Conservation (phyloP, 2,329 filamentous ascomycete species). For the Neofusicoccum cordaticola region DNA sequence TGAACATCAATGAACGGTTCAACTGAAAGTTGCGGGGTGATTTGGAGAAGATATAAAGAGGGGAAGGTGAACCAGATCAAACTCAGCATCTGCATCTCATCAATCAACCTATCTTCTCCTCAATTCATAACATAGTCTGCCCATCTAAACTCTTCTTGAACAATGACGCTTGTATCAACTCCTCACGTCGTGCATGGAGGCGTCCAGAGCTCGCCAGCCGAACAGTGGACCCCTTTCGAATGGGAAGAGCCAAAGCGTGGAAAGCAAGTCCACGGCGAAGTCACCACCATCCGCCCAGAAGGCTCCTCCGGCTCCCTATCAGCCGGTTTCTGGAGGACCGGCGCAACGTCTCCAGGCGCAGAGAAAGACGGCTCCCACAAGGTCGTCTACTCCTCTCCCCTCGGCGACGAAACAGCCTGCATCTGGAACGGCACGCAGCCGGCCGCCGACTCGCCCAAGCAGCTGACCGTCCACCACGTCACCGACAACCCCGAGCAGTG, state of each 20-base stretch:
- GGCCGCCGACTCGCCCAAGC: background rate
- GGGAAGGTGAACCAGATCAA: too few species aligned
- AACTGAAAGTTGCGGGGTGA: background rate
- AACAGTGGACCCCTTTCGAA: slow-evolving; percentile 3
- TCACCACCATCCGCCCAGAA: background rate
- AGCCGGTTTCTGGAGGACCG: slow-evolving; percentile 8
- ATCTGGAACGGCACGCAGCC: background rate
- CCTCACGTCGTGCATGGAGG: slow-evolving; percentile 2
- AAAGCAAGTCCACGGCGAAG: slow-evolving; percentile 12
- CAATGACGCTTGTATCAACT: background rate
- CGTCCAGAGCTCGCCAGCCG: background rate
- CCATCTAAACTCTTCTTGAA: background rate
- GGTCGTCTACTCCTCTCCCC: background rate
- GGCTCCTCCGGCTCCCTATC: background rate
- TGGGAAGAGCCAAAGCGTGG: slow-evolving; percentile 3
- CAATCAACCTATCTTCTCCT: background rate
- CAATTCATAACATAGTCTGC: background rate
- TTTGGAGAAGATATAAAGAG: background rate
- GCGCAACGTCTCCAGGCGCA: background rate
- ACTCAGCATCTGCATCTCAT: background rate
- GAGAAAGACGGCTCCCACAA: background rate
- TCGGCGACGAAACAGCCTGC: slow-evolving; percentile 12
- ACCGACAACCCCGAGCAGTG: background rate
- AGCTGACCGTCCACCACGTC: background rate
- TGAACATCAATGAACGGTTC: background rate